Evolutionary conservation across 2,329 filamentous ascomycete species (phyloP), one percentile per base, ranked within the genome.

Genomic region (Coniosporium uncinatum): DNA sequence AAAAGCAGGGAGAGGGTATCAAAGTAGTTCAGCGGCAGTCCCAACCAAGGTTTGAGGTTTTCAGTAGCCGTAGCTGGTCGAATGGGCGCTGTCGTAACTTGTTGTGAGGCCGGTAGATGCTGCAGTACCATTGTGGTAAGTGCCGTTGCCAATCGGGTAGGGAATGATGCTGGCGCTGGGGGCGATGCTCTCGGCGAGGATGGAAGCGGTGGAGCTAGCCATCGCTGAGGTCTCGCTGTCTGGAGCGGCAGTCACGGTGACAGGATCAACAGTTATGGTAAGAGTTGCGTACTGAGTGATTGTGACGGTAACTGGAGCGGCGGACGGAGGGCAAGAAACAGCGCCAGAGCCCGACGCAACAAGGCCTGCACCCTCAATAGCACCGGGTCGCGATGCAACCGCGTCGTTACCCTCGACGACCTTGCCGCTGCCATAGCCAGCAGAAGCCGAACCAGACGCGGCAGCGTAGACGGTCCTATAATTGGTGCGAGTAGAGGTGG

Each of bases 281-380:
- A 63, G 8, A 29, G 24, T 29, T 6, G 8, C 50, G 14, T 53
- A 56, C 24, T 53, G 53, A 21, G 58, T 63, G 27, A 60, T 54
- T n/a, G 57, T 59, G 16, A 57, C 55, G 13, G 55, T 58, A 36
- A 37, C 42, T 40, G 32, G 29, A n/a, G n/a, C n/a, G 36, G 35
- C 35, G 34, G n/a, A 8, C 24, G 24, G 24, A 29, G 24, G 8
- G 24, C 24, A 29, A n/a, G 24, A 29, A 8, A 8, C 24, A n/a
- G 8, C 24, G 8, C n/a, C 24, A 36, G 39, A 22, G 24, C 24
- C n/a, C 8, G 8, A 8, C 24, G n/a, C n/a, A n/a, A 8, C 24
- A n/a, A 8, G 8, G 24, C 24, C 24, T 8, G 24, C 8, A 8
- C 24, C 24, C 24, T 8, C 8, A n/a, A 8, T n/a, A 29, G 24